Percentiles rank a stretch among this genome's conserved stretches.
These are phyloP conservation scores for Solanum paucissectum DNA, from an alignment of 257 asterid genomes.

Conservation along the genomic window DNA sequence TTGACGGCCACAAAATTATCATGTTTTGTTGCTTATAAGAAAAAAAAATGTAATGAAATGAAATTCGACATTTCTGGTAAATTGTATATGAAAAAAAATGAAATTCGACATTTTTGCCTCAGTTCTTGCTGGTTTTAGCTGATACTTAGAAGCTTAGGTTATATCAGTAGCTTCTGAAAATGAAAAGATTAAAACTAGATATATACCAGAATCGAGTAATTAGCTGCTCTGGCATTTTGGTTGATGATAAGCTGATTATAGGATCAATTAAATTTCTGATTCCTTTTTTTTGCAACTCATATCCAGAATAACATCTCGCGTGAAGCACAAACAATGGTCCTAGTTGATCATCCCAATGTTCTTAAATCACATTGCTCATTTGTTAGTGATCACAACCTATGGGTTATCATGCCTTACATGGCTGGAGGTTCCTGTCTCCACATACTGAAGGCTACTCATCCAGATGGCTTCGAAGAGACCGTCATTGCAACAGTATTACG, in stretches of 20 bases:
- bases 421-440: conserved; percentile 98
- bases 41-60: not conserved
- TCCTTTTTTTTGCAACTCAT: conserved; percentile 5
- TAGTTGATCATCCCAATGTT: conserved; percentile 91
- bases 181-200: not conserved
- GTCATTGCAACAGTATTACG: conserved; percentile 88
- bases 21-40: not conserved
- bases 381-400: conserved; percentile 76
- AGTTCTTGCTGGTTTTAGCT: not conserved
- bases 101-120: not conserved
- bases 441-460: conserved; percentile 75
- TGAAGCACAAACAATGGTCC: conserved; percentile 94
- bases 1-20: not conserved
- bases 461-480: conserved; percentile 93
- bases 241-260: not conserved
- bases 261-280: not conserved
- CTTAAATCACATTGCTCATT: conserved; percentile 93
- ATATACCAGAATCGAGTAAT: not conserved
- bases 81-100: not conserved
- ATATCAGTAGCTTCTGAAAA: not conserved
- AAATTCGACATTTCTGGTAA: not conserved
- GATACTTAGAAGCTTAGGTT: not conserved
- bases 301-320: conserved; percentile 78
- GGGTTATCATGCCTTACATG: conserved; percentile 99
- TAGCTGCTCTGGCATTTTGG: not conserved